Percentiles rank a stretch among this genome's conserved stretches.
Evolutionary conservation across 495 filamentous ascomycete species (phyloP).

Genomic region (Rhypophila decipiens): DNA sequence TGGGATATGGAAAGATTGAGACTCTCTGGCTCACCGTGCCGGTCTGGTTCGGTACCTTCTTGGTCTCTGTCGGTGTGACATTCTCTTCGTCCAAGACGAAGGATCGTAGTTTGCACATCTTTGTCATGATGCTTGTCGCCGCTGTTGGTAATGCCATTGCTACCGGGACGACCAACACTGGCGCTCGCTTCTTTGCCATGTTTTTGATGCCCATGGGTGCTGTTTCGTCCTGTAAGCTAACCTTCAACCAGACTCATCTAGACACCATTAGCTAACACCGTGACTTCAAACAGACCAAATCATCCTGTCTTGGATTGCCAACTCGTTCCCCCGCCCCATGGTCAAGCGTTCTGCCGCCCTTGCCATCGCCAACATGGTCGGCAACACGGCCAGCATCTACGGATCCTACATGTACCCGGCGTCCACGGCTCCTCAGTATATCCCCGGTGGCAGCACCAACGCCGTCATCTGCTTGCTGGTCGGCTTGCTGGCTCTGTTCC

Average conservation of each 20-base stretch:
- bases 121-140: slow-evolving; percentile 38
- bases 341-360: slow-evolving; percentile 49
- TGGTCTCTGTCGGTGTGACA: slow-evolving; percentile 30
- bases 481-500: slow-evolving; percentile 32
- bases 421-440: slow-evolving; percentile 44
- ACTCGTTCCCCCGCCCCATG: slow-evolving; percentile 46
- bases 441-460: slow-evolving; percentile 35
- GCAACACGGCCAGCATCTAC: slow-evolving; percentile 49
- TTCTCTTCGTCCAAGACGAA: slow-evolving; percentile 32
- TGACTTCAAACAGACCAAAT: slow-evolving; percentile 33
- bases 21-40: slow-evolving; percentile 49
- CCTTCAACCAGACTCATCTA: not conserved
- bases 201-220: slow-evolving; percentile 47
- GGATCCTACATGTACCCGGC: slow-evolving; percentile 51
- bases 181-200: slow-evolving; percentile 45
- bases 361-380: slow-evolving; percentile 50
- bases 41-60: slow-evolving; percentile 36
- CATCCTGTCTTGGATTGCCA: slow-evolving; percentile 47
- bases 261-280: not conserved
- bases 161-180: slow-evolving; percentile 36
- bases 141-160: slow-evolving; percentile 46
- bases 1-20: slow-evolving; percentile 44
- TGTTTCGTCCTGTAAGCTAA: slow-evolving; percentile 34
- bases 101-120: slow-evolving; percentile 39
- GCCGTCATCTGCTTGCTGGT: slow-evolving; percentile 41